These are phyloP conservation scores for Candida nonsorbophila DNA, from an alignment of 805 yeast species.

Conservation along the genomic window DNA sequence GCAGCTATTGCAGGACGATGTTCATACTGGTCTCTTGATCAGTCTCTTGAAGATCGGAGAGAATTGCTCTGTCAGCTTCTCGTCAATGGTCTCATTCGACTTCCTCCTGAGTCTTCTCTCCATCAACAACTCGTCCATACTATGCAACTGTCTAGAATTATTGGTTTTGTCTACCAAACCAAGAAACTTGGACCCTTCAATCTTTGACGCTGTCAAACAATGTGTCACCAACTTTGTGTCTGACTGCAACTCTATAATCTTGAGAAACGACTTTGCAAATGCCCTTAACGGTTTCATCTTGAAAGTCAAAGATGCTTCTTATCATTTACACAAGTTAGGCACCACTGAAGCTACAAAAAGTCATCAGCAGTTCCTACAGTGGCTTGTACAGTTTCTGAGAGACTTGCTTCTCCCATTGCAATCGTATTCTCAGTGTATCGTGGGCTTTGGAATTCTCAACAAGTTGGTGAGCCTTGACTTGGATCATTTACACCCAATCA, in stretches of 20 bases:
- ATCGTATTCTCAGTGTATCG: constrained; percentile 35
- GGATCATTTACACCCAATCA: constrained; percentile 2
- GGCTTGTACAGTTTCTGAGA: constrained; percentile 46
- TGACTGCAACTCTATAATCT: constrained; percentile 28
- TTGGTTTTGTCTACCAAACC: constrained; percentile 5
- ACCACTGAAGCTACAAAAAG: constrained; percentile 1
- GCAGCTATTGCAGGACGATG: too few relatives aligned
- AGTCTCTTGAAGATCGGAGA: constrained; percentile 63
- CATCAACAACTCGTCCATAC: constrained; percentile 1
- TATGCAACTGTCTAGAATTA: constrained; percentile 3
- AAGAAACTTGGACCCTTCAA: too few relatives aligned
- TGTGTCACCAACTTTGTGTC: constrained; percentile 10
- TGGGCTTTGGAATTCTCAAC: constrained; percentile 9
- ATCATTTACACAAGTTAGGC: constrained; percentile 37
- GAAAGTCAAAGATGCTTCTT: constrained; percentile 65
- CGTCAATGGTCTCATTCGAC: constrained; percentile 16
- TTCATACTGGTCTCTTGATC: constrained; percentile 44
- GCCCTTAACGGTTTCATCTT: constrained; percentile 55
- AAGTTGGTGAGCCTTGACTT: constrained; percentile 9
- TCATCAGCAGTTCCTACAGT: constrained; percentile 25
- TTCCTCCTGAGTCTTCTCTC: constrained; percentile 1
- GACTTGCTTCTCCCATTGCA: constrained; percentile 36
- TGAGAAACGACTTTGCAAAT: constrained; percentile 61
- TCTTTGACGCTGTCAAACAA: constrained; percentile 39
- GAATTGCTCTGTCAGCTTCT: constrained; percentile 30